Conservation (phyloP, 108 stramenopile genomes). For the Stephanodiscus minutulus region DNA sequence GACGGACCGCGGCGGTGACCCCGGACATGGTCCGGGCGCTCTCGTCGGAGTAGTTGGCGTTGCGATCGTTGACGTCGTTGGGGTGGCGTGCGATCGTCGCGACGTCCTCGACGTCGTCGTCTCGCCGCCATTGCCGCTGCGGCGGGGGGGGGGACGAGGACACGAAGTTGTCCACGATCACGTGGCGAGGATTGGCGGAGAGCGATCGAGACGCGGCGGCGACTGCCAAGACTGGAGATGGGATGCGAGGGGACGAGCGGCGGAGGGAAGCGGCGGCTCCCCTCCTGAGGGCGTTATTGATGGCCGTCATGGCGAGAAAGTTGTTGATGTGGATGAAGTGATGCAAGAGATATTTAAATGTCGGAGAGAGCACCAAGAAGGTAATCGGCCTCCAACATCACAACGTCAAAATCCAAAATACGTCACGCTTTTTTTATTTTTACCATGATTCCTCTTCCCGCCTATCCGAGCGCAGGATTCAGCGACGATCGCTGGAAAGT, state of each 20-base stretch:
- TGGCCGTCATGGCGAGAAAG: constrained; percentile 7
- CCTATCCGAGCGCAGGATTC: too few relatives aligned
- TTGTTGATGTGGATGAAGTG: background rate
- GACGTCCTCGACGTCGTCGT: background rate
- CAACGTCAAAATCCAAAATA: too few relatives aligned
- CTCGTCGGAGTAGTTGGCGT: constrained; percentile 72
- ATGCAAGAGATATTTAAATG: background rate
- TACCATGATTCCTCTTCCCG: too few relatives aligned
- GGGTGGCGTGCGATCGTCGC: constrained; percentile 43
- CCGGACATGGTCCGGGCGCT: constrained; percentile 71
- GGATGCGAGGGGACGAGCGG: constrained; percentile 4
- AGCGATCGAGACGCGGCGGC: constrained; percentile 5
- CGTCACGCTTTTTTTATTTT: too few relatives aligned
- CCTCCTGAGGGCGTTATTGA: constrained; percentile 7
- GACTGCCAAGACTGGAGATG: background rate
- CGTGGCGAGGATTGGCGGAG: constrained; percentile 29
- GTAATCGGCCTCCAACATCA: too few relatives aligned
- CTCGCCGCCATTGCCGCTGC: background rate
- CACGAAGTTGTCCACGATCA: constrained; percentile 39
- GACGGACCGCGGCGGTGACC: constrained; percentile 73
- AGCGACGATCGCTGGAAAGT: too few relatives aligned
- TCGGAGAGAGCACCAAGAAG: background rate
- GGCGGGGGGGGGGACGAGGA: constrained; percentile 16
- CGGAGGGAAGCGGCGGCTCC: background rate
- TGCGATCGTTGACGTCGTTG: constrained; percentile 77